These are phyloP conservation scores for Nemania abortiva DNA, from an alignment of 2,329 filamentous ascomycete species.

Conservation along the genomic window DNA sequence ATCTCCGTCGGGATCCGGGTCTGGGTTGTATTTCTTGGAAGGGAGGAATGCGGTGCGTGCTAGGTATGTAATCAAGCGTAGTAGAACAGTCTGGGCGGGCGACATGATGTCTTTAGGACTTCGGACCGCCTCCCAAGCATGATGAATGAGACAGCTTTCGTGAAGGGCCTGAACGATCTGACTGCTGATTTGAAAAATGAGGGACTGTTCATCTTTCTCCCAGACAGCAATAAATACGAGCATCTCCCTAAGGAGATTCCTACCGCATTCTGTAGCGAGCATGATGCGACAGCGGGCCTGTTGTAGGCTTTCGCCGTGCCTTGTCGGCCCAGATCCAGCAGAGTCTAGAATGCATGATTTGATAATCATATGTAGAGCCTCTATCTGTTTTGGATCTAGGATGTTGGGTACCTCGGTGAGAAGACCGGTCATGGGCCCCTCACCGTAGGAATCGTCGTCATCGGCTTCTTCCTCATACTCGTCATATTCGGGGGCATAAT, in stretches of 20 bases:
- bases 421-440: constrained; percentile 83
- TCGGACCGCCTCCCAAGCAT: constrained; percentile 89
- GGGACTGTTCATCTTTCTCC: constrained; percentile 92
- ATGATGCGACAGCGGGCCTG: constrained; percentile 91
- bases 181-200: constrained; percentile 96
- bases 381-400: constrained; percentile 92
- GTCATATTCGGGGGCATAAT: constrained; percentile 60
- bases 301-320: constrained; percentile 83
- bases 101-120: constrained; percentile 97
- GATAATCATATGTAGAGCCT: constrained; percentile 96
- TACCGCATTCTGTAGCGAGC: constrained; percentile 88
- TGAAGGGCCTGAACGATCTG: constrained; percentile 96
- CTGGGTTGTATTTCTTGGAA: constrained; percentile 54
- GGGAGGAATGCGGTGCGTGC: constrained; percentile 71
- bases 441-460: constrained; percentile 82
- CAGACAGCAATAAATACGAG: constrained; percentile 97
- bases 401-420: constrained; percentile 96
- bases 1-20: constrained; percentile 43
- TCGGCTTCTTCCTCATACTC: constrained; percentile 63
- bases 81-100: constrained; percentile 90
- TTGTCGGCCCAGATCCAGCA: constrained; percentile 75
- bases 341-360: constrained; percentile 93
- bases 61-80: constrained; percentile 91
- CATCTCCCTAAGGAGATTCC: constrained; percentile 88
- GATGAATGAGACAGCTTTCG: constrained; percentile 88